Conservation (phyloP, 208 protist species). For the Spongospora subterranea region DNA sequence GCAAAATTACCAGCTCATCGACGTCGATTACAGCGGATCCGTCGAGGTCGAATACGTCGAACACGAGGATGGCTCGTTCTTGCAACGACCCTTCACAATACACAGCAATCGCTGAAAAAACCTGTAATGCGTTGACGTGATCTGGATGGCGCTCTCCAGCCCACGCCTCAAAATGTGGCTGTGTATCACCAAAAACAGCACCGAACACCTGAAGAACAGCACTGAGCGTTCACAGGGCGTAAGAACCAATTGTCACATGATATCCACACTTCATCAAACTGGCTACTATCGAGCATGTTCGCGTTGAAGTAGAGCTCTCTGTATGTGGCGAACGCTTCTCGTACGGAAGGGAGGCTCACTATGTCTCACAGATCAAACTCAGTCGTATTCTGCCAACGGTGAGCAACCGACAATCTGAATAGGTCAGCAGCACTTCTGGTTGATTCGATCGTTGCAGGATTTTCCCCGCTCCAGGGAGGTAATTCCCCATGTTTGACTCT, state of each 20-base stretch:
- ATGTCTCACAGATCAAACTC: background rate
- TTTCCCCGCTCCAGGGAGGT: background rate
- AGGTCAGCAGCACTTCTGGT: background rate
- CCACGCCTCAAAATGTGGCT: background rate
- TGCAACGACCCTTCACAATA: background rate
- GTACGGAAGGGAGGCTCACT: background rate
- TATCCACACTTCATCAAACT: too few relatives aligned
- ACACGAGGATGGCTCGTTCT: background rate
- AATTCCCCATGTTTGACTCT: constrained; percentile 23
- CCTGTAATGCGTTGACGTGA: background rate
- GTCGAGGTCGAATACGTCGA: constrained; percentile 19
- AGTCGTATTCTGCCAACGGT: background rate
- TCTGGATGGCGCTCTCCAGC: background rate
- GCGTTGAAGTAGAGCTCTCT: background rate
- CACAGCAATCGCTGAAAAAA: background rate
- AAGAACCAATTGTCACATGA: too few relatives aligned
- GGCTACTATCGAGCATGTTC: background rate
- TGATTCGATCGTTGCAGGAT: background rate
- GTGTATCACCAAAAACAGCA: background rate
- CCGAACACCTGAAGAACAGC: constrained; percentile 12
- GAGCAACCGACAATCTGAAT: background rate
- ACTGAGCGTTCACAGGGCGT: too few relatives aligned
- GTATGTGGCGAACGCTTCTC: background rate
- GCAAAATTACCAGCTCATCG: background rate
- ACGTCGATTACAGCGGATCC: background rate